These are phyloP conservation scores for Amniculicola lignicola DNA, from an alignment of 495 filamentous ascomycete species.

Conservation along the genomic window DNA sequence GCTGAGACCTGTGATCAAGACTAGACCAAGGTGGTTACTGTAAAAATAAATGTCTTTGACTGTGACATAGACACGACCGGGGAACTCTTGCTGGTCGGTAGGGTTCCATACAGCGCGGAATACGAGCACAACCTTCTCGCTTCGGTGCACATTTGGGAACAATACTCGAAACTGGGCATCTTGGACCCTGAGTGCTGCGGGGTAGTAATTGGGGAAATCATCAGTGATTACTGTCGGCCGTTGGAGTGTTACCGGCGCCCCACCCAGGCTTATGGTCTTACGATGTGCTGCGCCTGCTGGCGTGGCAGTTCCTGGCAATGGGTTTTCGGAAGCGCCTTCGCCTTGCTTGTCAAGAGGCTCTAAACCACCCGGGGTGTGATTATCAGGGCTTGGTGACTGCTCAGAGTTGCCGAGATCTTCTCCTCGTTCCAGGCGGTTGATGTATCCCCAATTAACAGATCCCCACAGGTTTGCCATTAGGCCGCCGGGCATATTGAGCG, in stretches of 20 bases:
- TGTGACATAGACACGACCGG: slow-evolving; percentile 87
- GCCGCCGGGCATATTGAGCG: slow-evolving; percentile 71
- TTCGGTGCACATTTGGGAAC: slow-evolving; percentile 72
- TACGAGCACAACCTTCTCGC: slow-evolving; percentile 76
- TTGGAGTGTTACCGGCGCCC: slow-evolving; percentile 12
- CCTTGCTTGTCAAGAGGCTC: slow-evolving; percentile 17
- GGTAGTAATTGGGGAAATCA: slow-evolving; percentile 78
- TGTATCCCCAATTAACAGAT: slow-evolving; percentile 74
- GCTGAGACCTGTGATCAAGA: slow-evolving; percentile 70
- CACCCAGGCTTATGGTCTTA: slow-evolving; percentile 76
- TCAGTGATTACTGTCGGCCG: slow-evolving; percentile 49
- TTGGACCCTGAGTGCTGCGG: slow-evolving; percentile 75
- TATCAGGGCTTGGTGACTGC: slow-evolving; percentile 27
- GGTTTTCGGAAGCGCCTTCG: slow-evolving; percentile 1
- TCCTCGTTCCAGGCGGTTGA: slow-evolving; percentile 63
- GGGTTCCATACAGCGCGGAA: slow-evolving; percentile 73
- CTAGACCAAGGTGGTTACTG: slow-evolving; percentile 88
- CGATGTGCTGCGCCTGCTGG: slow-evolving; percentile 51
- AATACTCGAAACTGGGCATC: slow-evolving; percentile 90
- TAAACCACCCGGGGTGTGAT: slow-evolving; percentile 8
- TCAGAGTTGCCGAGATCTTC: slow-evolving; percentile 42
- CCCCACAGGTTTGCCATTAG: slow-evolving; percentile 93
- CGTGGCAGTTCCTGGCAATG: slow-evolving; percentile 9
- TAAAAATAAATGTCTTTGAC: slow-evolving; percentile 88
- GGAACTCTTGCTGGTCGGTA: slow-evolving; percentile 74